Evolutionary conservation across 164 flowering plant genomes (phyloP).

Genomic region (Stephania japonica): DNA sequence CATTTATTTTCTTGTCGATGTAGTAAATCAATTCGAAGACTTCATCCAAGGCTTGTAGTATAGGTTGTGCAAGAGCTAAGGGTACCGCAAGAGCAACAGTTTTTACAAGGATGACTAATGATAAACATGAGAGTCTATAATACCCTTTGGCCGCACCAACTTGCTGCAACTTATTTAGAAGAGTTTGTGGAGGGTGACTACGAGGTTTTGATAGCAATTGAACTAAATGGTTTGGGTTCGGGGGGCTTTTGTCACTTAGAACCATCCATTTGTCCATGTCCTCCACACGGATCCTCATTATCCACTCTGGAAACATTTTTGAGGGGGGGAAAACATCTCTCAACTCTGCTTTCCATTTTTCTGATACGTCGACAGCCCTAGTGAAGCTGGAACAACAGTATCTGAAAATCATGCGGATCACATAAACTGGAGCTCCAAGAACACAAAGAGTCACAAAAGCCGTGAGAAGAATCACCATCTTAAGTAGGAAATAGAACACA

Average conservation of each 20-base stretch:
- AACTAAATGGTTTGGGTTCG: background rate
- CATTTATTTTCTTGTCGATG: background rate
- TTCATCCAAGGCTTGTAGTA: background rate
- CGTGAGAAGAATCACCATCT: background rate
- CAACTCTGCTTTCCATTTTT: background rate
- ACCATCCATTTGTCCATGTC: constrained; percentile 10
- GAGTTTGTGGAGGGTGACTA: background rate
- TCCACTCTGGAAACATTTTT: background rate
- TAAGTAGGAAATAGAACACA: background rate
- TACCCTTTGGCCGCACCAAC: background rate
- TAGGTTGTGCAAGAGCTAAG: background rate
- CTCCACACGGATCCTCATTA: background rate
- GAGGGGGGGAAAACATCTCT: background rate
- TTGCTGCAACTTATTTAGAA: background rate
- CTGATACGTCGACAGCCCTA: background rate
- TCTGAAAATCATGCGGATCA: too few species aligned
- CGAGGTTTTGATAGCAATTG: background rate
- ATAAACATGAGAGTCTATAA: background rate
- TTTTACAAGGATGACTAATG: background rate
- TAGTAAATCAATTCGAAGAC: background rate
- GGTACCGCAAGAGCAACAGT: background rate
- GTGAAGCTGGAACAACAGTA: background rate
- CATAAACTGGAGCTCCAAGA: too few species aligned
- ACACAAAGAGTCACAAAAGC: too few species aligned
- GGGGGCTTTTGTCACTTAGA: background rate